A percentile compares a stretch with the other conserved stretches of the same genome.
Evolutionary conservation across 805 yeast genomes (phyloP).

Genomic region (Saccharomycopsis schoenii): DNA sequence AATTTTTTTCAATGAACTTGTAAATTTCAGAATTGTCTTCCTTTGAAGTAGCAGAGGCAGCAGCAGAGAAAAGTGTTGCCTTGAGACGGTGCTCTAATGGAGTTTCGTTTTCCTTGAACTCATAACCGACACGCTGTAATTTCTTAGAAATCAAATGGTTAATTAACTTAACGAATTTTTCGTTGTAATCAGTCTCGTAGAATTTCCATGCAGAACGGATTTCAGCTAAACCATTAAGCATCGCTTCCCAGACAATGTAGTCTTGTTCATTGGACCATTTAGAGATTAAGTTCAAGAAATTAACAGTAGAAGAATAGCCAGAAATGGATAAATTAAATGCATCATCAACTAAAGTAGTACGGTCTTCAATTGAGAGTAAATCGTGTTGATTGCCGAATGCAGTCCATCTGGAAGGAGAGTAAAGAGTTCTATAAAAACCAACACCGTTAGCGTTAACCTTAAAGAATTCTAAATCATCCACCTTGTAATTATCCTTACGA

Average conservation of each 20-base stretch:
- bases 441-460: conserved; percentile 66
- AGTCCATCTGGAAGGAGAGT: conserved; percentile 57
- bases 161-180: conserved; percentile 42
- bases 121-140: conserved; percentile 53
- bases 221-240: conserved; percentile 37
- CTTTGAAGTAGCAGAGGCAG: conserved; percentile 33
- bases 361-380: conserved; percentile 60
- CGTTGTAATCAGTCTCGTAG: conserved; percentile 35
- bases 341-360: conserved; percentile 75
- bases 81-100: conserved; percentile 60
- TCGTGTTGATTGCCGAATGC: conserved; percentile 52
- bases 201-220: conserved; percentile 46
- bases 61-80: conserved; percentile 49
- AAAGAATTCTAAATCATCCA: conserved; percentile 41
- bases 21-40: conserved; percentile 34
- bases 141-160: conserved; percentile 47
- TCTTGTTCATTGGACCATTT: conserved; percentile 51
- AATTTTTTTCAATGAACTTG: conserved; percentile 33
- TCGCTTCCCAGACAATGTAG: conserved; percentile 61
- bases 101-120: conserved; percentile 43
- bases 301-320: conserved; percentile 55
- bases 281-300: conserved; percentile 47
- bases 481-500: conserved; percentile 36
- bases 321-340: conserved; percentile 62
- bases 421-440: conserved; percentile 68